A percentile compares a stretch with the other conserved stretches of the same genome.
Evolutionary conservation across 2,329 filamentous ascomycete genomes (phyloP).

Genomic region (Xylariaceae sp.): DNA sequence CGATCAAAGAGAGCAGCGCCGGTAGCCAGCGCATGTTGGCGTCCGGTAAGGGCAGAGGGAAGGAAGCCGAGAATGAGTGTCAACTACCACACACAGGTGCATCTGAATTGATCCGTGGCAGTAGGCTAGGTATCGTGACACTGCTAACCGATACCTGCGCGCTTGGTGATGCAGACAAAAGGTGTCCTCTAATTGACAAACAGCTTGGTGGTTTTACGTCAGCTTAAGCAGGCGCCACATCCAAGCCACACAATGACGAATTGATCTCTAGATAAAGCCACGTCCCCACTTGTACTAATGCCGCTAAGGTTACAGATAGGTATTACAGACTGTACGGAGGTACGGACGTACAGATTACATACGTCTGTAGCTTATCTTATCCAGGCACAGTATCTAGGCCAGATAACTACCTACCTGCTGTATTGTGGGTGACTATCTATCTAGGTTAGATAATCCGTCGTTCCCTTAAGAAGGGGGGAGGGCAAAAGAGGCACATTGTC

Average conservation of each 20-base stretch:
- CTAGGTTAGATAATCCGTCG: too few relatives aligned
- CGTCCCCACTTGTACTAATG: too few relatives aligned
- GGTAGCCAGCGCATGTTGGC: slow-evolving; percentile 63
- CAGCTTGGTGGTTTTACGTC: neutral
- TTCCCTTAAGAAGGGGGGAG: too few relatives aligned
- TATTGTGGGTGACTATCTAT: too few relatives aligned
- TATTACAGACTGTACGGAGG: too few relatives aligned
- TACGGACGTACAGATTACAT: too few relatives aligned
- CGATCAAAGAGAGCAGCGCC: slow-evolving; percentile 52
- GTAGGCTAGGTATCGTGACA: neutral
- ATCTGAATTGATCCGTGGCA: slow-evolving; percentile 10
- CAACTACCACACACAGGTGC: slow-evolving; percentile 3
- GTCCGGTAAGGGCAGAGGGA: slow-evolving; percentile 1
- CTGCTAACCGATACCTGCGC: neutral
- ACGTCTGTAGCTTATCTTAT: too few relatives aligned
- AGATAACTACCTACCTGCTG: too few relatives aligned
- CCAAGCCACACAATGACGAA: neutral
- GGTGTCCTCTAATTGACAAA: slow-evolving; percentile 15
- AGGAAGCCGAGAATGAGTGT: slow-evolving; percentile 9
- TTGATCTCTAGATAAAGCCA: neutral
- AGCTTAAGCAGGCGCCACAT: neutral
- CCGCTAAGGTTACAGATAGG: too few relatives aligned
- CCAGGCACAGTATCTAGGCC: too few relatives aligned
- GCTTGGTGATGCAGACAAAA: slow-evolving; percentile 8
- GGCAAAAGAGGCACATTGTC: too few relatives aligned